Evolutionary conservation across 2,329 filamentous ascomycete genomes (phyloP), one percentile per base, ranked within the genome.

Genomic region (Curvularia lunata): DNA sequence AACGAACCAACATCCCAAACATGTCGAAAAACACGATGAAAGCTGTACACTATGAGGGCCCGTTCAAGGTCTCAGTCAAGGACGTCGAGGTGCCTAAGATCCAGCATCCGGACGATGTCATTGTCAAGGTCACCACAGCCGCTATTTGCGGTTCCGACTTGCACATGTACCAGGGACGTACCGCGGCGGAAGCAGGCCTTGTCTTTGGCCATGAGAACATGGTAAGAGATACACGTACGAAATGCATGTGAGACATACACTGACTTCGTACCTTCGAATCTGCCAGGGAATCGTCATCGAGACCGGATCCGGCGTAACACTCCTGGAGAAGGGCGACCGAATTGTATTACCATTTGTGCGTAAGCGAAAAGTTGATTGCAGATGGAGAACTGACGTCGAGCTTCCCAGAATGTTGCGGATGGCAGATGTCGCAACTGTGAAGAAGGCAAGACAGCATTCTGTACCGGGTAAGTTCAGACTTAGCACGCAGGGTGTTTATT

Each of bases 101-200:
- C 21, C 77, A 87, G 68, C 86, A 88, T 73, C 85, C 86, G 2
- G 85, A 88, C 74, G 86, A 88, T 77, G 81, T 83, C 32, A 85
- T 88, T 58, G 83, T 88, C 72, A 88, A 87, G 66, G 84, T 88
- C 34, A 88, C 86, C 0, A 89, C 86, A 6, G 83, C 85, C 49
- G 84, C 83, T 3, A 85, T 86, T 47, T 85, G 84, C 65, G 84
- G 84, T 10, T 84, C 82, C 5, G 72, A 78, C 58, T 64, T 79
- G 57, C 74, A 86, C 71, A 87, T 87, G 85, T 89, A 89, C 58
- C 85, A 89, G 71, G 87, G 86, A 1, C 76, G 86, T 51, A 89
- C 86, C 0, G 85, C 86, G 5, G 86, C 86, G 4, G 79, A 88
- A 67, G 74, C 82, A 0, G 86, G 86, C 2, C 81, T 89, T 30